These are phyloP conservation scores for Penicillium pancosmium DNA, from an alignment of 495 filamentous ascomycete genomes.

Conservation along the genomic window DNA sequence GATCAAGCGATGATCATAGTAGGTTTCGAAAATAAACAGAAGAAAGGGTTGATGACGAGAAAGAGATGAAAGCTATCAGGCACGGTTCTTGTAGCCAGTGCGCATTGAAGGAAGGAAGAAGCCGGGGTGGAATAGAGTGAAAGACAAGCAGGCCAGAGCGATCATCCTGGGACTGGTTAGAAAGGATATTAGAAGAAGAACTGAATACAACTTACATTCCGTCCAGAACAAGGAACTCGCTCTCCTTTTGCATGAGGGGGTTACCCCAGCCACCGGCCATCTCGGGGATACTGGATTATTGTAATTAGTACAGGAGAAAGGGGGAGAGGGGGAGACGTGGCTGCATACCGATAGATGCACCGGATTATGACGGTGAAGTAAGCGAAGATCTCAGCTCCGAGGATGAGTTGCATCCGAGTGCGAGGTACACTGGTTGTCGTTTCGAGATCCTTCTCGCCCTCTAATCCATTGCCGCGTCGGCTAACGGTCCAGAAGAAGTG, in stretches of 20 bases:
- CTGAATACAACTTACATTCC: slow-evolving; percentile 46
- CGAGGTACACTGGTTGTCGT: slow-evolving; percentile 17
- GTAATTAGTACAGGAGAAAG: not conserved
- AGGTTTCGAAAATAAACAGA: not conserved
- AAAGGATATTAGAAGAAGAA: not conserved
- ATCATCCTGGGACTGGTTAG: slow-evolving; percentile 45
- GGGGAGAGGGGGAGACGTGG: not conserved
- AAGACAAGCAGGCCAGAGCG: slow-evolving; percentile 42
- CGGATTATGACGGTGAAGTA: slow-evolving; percentile 64
- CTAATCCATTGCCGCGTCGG: slow-evolving; percentile 35
- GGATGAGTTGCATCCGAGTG: slow-evolving; percentile 53
- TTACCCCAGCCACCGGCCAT: slow-evolving; percentile 73
- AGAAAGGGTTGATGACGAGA: not conserved
- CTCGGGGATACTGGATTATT: slow-evolving; percentile 54
- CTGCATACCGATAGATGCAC: slow-evolving; percentile 64
- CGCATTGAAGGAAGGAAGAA: slow-evolving; percentile 50
- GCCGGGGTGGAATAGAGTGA: slow-evolving; percentile 55
- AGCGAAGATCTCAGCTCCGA: slow-evolving; percentile 54
- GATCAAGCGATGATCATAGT: not conserved
- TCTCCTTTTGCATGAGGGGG: slow-evolving; percentile 66
- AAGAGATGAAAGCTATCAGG: slow-evolving; percentile 2
- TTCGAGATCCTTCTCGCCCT: slow-evolving; percentile 34
- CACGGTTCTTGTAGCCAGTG: slow-evolving; percentile 30
- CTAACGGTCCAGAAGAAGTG: slow-evolving; percentile 53
- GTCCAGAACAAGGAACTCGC: slow-evolving; percentile 65